phyloP scores from a whole-genome alignment of 1,139 yeast genomes.

The Yamadazyma diddensiae region DNA sequence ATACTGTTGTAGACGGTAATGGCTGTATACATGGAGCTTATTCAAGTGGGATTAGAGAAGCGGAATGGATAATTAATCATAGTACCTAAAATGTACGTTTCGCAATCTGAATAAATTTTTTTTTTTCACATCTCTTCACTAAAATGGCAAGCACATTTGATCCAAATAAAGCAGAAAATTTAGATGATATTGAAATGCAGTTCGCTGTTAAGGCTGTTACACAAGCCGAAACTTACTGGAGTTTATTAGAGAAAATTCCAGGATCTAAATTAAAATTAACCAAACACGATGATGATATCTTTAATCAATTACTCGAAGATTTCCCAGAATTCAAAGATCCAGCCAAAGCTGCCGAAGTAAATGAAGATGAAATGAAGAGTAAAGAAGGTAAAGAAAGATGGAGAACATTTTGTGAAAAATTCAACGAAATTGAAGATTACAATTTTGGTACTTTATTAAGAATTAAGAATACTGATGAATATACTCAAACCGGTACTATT shows the following conservation, averaged over 20 bases:
- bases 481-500: conserved; percentile 79
- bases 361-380: conserved; percentile 82
- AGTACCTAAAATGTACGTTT: background rate
- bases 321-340: conserved; percentile 83
- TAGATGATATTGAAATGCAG: conserved; percentile 82
- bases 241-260: conserved; percentile 64
- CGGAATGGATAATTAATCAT: conserved; percentile 39
- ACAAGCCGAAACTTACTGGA: conserved; percentile 96
- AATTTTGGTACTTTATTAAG: conserved; percentile 95
- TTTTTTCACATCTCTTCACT: background rate
- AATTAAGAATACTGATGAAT: conserved; percentile 65
- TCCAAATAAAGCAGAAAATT: conserved; percentile 58
- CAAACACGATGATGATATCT: conserved; percentile 79
- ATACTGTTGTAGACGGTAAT: conserved; percentile 69
- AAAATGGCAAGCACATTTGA: conserved; percentile 33
- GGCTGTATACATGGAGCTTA: conserved; percentile 87
- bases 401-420: conserved; percentile 84
- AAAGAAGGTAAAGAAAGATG: conserved; percentile 80
- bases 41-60: conserved; percentile 71
- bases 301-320: conserved; percentile 58
- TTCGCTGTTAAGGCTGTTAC: conserved; percentile 97
- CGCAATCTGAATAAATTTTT: conserved; percentile 2
- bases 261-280: conserved; percentile 81
- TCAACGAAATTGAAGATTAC: conserved; percentile 83
- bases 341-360: conserved; percentile 52